These are phyloP conservation scores for Arachis monticola DNA, from an alignment of 331 rosid species.

Conservation along the genomic window DNA sequence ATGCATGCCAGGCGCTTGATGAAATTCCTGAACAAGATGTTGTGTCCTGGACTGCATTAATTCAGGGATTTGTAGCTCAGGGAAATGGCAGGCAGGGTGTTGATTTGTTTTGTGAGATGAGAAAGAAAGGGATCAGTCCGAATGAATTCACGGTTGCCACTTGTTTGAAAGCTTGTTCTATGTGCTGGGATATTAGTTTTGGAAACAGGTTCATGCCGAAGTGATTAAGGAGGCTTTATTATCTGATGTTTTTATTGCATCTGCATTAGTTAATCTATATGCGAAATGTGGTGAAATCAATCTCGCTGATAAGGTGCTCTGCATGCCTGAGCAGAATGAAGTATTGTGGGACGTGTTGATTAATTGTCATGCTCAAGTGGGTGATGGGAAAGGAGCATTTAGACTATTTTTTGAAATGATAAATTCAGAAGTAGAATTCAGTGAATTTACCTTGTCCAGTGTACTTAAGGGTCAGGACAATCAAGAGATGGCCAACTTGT, in stretches of 20 bases:
- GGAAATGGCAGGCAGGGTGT: slow-evolving; percentile 53
- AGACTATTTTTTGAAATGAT: slow-evolving; percentile 55
- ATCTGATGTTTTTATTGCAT: slow-evolving; percentile 58
- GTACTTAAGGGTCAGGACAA: slow-evolving; percentile 60
- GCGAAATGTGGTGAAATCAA: slow-evolving; percentile 65
- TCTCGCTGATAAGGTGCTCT: slow-evolving; percentile 56
- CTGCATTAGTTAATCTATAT: slow-evolving; percentile 68
- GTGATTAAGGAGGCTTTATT: slow-evolving; percentile 52
- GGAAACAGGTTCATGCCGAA: slow-evolving; percentile 67
- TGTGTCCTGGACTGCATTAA: slow-evolving; percentile 73
- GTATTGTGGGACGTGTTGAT: slow-evolving; percentile 73
- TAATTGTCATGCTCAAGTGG: slow-evolving; percentile 59
- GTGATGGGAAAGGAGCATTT: slow-evolving; percentile 50
- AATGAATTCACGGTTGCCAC: slow-evolving; percentile 68
- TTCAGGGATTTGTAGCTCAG: slow-evolving; percentile 61
- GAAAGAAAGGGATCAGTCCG: slow-evolving; percentile 54
- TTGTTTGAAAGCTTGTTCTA: slow-evolving; percentile 66
- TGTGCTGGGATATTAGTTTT: slow-evolving; percentile 50
- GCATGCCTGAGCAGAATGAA: slow-evolving; percentile 67
- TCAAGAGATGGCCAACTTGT: slow-evolving; percentile 55
- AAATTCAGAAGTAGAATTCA: slow-evolving; percentile 50
- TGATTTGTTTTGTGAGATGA: slow-evolving; percentile 62
- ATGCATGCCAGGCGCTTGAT: slow-evolving; percentile 57
- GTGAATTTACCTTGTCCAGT: slow-evolving; percentile 58
- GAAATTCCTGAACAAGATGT: slow-evolving; percentile 65